Conservation (phyloP, 2,329 filamentous ascomycete species). For the Incumbomyces delicatus region DNA sequence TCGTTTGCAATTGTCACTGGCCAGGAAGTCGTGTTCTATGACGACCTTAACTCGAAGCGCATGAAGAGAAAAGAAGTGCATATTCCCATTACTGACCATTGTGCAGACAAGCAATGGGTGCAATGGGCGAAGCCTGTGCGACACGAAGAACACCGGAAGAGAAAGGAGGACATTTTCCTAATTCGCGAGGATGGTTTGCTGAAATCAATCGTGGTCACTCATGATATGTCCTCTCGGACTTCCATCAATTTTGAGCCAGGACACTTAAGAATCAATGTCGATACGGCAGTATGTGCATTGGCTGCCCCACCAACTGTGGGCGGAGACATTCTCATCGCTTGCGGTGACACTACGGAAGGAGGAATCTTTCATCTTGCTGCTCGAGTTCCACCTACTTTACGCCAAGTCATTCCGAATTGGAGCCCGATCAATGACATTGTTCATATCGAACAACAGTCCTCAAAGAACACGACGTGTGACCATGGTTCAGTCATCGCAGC, state of each 20-base stretch:
- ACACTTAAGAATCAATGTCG: constrained; percentile 56
- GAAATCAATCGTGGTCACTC: constrained; percentile 45
- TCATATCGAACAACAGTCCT: constrained; percentile 5
- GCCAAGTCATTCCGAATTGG: constrained; percentile 56
- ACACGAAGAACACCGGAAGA: constrained; percentile 49
- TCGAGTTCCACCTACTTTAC: constrained; percentile 42
- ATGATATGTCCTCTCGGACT: neutral
- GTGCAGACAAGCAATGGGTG: constrained; percentile 51
- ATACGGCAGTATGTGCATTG: constrained; percentile 65
- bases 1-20: constrained; percentile 62
- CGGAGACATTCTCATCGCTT: constrained; percentile 69
- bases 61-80: constrained; percentile 2
- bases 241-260: constrained; percentile 45
- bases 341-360: constrained; percentile 68
- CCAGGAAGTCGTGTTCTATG: constrained; percentile 42
- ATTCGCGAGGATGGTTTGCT: constrained; percentile 80
- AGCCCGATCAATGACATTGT: constrained; percentile 42
- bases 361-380: constrained; percentile 62
- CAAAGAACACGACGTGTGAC: neutral
- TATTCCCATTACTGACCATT: neutral
- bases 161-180: constrained; percentile 72
- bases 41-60: constrained; percentile 27
- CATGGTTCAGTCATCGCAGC: constrained; percentile 8
- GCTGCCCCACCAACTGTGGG: constrained; percentile 39
- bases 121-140: constrained; percentile 75